Evolutionary conservation across 371 early-diverging fungal species (phyloP).

Genomic region (Mortierella sp.): DNA sequence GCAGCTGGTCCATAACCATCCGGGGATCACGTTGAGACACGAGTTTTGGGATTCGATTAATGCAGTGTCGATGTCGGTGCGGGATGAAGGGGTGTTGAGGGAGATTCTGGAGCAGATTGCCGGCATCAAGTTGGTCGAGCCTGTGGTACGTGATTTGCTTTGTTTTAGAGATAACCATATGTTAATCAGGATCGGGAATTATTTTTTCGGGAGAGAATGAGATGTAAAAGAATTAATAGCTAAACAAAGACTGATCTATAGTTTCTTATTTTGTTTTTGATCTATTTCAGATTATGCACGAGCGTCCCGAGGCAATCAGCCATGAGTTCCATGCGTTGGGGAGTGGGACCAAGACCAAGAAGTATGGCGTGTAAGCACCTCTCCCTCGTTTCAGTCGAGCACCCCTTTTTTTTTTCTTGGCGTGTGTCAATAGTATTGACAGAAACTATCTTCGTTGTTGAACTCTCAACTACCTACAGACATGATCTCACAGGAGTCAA

Average conservation of each 20-base stretch:
- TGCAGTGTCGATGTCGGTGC: conserved; percentile 35
- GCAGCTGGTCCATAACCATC: conserved; percentile 24
- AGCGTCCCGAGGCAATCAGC: conserved; percentile 28
- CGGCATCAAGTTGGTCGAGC: conserved; percentile 50
- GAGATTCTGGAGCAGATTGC: conserved; percentile 33
- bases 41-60: conserved; percentile 53
- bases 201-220: not conserved
- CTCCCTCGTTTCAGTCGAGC: not conserved
- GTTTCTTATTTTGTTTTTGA: not conserved
- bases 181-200: not conserved
- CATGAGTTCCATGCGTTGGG: conserved; percentile 4
- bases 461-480: not conserved
- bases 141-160: conserved; percentile 17
- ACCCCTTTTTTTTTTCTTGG: not conserved
- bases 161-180: not conserved
- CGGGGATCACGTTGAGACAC: conserved; percentile 41
- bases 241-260: not conserved
- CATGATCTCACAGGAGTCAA: conserved; percentile 45
- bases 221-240: not conserved
- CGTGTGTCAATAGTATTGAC: not conserved
- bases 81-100: conserved; percentile 25
- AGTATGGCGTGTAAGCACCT: conserved; percentile 15
- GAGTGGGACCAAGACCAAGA: conserved; percentile 8
- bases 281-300: conserved; percentile 36
- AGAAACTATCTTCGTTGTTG: not conserved